phyloP scores from a whole-genome alignment of 768 basidiomycete genomes.

The Leccinum broughii region DNA sequence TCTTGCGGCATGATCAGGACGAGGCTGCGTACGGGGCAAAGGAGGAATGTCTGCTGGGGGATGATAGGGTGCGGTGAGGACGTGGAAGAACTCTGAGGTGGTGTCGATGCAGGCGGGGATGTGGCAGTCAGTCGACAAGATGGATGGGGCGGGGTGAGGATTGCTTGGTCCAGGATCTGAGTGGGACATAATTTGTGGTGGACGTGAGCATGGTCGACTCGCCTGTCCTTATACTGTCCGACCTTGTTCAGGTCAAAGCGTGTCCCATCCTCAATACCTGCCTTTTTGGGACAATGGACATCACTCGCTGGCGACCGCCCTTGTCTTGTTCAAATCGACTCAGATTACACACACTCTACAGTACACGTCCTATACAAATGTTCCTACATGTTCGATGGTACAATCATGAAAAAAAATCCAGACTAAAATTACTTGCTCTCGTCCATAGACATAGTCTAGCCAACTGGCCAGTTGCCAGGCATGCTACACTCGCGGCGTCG shows the following conservation, averaged over 20 bases:
- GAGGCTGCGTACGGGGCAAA: conserved; percentile 17
- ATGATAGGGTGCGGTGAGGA: conserved; percentile 29
- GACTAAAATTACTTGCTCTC: neutral
- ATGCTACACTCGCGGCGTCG: conserved; percentile 36
- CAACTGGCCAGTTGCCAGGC: conserved; percentile 43
- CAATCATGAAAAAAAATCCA: conserved; percentile 9
- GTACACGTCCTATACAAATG: conserved; percentile 17
- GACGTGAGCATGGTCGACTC: conserved; percentile 15
- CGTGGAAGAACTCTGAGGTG: conserved; percentile 31
- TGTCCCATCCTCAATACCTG: conserved; percentile 32
- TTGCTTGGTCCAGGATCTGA: conserved; percentile 25
- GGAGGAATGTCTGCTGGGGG: conserved; percentile 4
- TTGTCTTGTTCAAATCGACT: conserved; percentile 18
- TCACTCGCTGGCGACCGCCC: conserved; percentile 21
- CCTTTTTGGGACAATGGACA: conserved; percentile 36
- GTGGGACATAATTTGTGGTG: conserved; percentile 16
- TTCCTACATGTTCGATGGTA: conserved; percentile 19
- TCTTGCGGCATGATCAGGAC: conserved; percentile 19
- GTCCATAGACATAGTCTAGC: conserved; percentile 10
- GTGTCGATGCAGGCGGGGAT: conserved; percentile 24
- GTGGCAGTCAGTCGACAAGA: conserved; percentile 8
- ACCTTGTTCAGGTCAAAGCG: conserved; percentile 31
- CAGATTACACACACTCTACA: conserved; percentile 12
- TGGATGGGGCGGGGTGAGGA: conserved; percentile 7
- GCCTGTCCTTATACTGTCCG: conserved; percentile 21